Conservation (phyloP, 305 asterid genomes). For the Caryopteris hybrid region DNA sequence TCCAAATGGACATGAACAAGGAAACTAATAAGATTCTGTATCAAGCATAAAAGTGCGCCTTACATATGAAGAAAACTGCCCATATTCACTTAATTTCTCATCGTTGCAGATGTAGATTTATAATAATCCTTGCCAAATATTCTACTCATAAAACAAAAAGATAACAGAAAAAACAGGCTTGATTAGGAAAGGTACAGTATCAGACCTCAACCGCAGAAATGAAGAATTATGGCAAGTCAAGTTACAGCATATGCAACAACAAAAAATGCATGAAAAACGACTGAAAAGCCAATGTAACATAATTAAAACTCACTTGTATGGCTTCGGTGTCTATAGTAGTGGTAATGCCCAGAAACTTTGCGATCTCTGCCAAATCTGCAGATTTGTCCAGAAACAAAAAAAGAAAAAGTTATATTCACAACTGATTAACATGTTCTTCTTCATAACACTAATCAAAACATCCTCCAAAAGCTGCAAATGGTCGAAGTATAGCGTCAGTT, state of each 20-base stretch:
- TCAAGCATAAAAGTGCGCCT: background rate
- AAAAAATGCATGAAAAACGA: background rate
- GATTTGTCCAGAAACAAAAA: constrained; percentile 13
- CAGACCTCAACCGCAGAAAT: background rate
- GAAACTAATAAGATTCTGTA: background rate
- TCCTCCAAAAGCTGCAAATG: constrained; percentile 5
- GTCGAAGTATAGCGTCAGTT: background rate
- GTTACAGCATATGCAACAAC: background rate
- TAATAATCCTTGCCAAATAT: background rate
- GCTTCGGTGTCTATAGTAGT: constrained; percentile 83
- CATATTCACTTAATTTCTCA: background rate
- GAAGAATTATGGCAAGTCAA: background rate
- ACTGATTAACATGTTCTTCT: background rate
- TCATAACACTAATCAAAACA: background rate
- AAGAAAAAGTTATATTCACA: background rate
- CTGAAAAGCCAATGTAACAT: background rate
- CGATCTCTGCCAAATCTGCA: constrained; percentile 97
- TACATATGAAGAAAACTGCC: background rate
- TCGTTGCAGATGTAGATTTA: background rate
- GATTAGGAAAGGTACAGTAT: background rate
- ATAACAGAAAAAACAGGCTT: background rate
- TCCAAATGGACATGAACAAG: background rate
- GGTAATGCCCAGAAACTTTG: constrained; percentile 92
- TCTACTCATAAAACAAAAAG: background rate
- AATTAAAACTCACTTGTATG: constrained; percentile 67